phyloP scores from a whole-genome alignment of 371 early-diverging fungal genomes.

The Mortierella sp. region DNA sequence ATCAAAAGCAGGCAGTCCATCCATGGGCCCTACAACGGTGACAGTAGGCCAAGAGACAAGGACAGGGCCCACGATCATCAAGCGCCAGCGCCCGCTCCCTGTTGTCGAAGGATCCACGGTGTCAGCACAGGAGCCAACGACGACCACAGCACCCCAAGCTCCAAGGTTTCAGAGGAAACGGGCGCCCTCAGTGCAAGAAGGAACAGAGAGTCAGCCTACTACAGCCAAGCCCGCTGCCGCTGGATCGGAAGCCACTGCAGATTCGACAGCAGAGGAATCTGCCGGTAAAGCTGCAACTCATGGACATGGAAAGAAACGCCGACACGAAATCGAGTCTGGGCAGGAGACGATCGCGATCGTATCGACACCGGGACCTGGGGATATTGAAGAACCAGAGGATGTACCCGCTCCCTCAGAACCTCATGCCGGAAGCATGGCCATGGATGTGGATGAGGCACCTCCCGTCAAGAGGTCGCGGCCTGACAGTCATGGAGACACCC shows the following conservation, averaged over 20 bases:
- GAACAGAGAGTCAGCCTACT: too few relatives aligned
- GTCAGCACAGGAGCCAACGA: slow-evolving; percentile 1
- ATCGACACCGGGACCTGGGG: slow-evolving; percentile 43
- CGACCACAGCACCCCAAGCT: slow-evolving; percentile 7
- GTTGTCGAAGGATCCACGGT: slow-evolving; percentile 15
- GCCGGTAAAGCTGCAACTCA: slow-evolving; percentile 16
- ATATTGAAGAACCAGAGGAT: slow-evolving; percentile 41
- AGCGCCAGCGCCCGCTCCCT: slow-evolving; percentile 43
- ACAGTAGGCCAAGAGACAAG: slow-evolving; percentile 10
- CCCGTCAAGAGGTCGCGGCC: slow-evolving; percentile 47
- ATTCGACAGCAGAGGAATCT: slow-evolving; percentile 4
- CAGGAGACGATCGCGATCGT: slow-evolving; percentile 46
- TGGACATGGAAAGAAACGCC: slow-evolving; percentile 52
- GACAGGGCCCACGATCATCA: slow-evolving; percentile 20
- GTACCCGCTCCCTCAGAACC: slow-evolving; percentile 14
- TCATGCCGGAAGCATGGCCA: slow-evolving; percentile 17
- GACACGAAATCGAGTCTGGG: slow-evolving; percentile 33
- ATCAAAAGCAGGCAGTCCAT: slow-evolving; percentile 10
- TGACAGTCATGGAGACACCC: slow-evolving; percentile 29
- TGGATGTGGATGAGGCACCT: slow-evolving; percentile 49
- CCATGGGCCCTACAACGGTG: slow-evolving; percentile 12
- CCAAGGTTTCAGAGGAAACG: slow-evolving; percentile 22
- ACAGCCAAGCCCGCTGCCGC: too few relatives aligned
- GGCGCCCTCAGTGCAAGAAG: background rate
- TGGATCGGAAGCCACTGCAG: slow-evolving; percentile 2